These are phyloP conservation scores for Cocos nucifera DNA, from an alignment of 176 grass and related monocot genomes.

Conservation along the genomic window DNA sequence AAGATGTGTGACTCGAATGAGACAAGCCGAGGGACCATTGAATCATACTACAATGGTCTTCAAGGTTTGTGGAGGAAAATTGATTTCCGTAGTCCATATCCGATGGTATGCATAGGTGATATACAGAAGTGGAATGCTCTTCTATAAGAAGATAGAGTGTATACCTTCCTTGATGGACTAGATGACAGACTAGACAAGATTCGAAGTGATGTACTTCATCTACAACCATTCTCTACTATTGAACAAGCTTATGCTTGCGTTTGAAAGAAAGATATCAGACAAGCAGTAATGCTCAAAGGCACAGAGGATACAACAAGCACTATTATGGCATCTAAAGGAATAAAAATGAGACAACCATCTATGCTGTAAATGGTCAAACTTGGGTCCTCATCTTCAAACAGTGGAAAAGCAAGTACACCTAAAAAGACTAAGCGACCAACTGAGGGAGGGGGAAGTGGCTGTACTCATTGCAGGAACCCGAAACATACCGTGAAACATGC, in stretches of 20 bases:
- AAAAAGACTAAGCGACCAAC: too few relatives aligned
- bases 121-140: too few relatives aligned
- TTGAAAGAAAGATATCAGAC: not conserved
- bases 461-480: not conserved
- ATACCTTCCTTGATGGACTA: not conserved
- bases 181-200: not conserved
- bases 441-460: too few relatives aligned
- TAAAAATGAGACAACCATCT: too few relatives aligned
- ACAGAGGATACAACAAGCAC: fast-evolving
- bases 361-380: too few relatives aligned
- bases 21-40: not conserved
- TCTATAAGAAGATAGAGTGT: too few relatives aligned
- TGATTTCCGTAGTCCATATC: not conserved
- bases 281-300: not conserved
- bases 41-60: not conserved
- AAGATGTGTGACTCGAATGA: not conserved
- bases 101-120: not conserved
- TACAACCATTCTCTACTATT: not conserved
- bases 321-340: not conserved
- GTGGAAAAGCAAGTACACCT: too few relatives aligned
- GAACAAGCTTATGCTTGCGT: conserved; percentile 2
- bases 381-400: too few relatives aligned
- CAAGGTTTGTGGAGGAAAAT: not conserved
- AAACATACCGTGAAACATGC: conserved; percentile 1
- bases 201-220: not conserved